Percentiles rank a stretch among this genome's conserved stretches.
Conservation (phyloP, 2,329 filamentous ascomycete species). For the Aureobasidium sp. region DNA sequence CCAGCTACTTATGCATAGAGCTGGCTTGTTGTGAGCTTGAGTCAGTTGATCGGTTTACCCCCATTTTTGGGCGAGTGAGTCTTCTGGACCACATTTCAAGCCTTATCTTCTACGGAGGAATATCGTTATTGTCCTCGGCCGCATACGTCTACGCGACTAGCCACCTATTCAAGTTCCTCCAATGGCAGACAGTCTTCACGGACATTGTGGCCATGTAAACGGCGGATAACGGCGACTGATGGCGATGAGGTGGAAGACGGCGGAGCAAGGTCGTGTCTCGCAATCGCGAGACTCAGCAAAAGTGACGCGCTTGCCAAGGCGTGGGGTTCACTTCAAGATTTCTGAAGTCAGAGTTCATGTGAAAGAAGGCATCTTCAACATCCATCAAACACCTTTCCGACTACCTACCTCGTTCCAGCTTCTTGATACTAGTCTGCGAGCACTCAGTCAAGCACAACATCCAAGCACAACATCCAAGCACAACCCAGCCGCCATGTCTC, state of each 20-base stretch:
- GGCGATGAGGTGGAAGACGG: not conserved
- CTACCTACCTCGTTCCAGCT: not conserved
- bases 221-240: not conserved
- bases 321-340: slow-evolving; percentile 7
- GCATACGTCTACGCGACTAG: not conserved
- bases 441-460: not conserved
- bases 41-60: not conserved
- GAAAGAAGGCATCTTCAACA: not conserved
- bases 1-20: not conserved
- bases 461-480: not conserved
- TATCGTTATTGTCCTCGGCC: not conserved
- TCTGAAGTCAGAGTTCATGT: not conserved
- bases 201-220: not conserved
- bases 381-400: not conserved
- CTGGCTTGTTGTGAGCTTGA: not conserved
- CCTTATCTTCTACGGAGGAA: not conserved
- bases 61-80: not conserved
- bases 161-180: not conserved
- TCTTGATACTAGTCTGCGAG: not conserved
- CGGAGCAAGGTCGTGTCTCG: not conserved
- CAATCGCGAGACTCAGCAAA: not conserved
- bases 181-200: not conserved
- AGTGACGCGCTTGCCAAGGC: slow-evolving; percentile 5
- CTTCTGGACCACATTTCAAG: not conserved
- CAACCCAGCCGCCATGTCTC: slow-evolving; percentile 24